These are phyloP conservation scores for Bacterosira constricta DNA, from an alignment of 108 stramenopile species.

Conservation along the genomic window DNA sequence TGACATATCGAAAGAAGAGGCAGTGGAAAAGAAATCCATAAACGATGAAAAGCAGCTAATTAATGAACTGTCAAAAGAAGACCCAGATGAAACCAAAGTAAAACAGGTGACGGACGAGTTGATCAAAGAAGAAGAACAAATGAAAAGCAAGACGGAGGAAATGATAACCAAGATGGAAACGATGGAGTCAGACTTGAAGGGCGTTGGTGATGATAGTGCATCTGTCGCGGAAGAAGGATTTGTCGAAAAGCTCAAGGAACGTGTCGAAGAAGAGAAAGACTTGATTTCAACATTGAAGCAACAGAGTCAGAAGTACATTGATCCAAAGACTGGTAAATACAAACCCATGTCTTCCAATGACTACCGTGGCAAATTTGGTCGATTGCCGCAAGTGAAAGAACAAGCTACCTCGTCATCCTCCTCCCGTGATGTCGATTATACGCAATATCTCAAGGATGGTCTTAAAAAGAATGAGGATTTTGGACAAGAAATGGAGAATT, in stretches of 20 bases:
- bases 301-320: constrained; percentile 24
- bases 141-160: constrained; percentile 42
- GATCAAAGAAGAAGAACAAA: constrained; percentile 41
- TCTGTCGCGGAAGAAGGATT: constrained; percentile 1
- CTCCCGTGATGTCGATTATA: too few species aligned
- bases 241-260: constrained; percentile 43
- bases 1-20: constrained; percentile 23
- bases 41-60: constrained; percentile 34
- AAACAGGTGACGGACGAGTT: constrained; percentile 22
- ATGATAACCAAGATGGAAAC: constrained; percentile 45
- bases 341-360: constrained; percentile 40
- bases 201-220: too few species aligned
- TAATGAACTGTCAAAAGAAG: constrained; percentile 16
- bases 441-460: too few species aligned
- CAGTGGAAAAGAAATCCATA: constrained; percentile 36
- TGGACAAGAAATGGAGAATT: too few species aligned
- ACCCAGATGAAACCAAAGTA: constrained; percentile 11
- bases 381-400: too few species aligned
- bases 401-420: too few species aligned
- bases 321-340: constrained; percentile 52
- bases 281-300: constrained; percentile 45
- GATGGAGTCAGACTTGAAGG: constrained; percentile 34
- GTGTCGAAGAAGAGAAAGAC: constrained; percentile 45
- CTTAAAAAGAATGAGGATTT: too few species aligned
- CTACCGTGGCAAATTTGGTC: constrained; percentile 28